Base-by-base conservation (phyloP, 768 basidiomycete species). In the Boletus vinaceobasis region DNA sequence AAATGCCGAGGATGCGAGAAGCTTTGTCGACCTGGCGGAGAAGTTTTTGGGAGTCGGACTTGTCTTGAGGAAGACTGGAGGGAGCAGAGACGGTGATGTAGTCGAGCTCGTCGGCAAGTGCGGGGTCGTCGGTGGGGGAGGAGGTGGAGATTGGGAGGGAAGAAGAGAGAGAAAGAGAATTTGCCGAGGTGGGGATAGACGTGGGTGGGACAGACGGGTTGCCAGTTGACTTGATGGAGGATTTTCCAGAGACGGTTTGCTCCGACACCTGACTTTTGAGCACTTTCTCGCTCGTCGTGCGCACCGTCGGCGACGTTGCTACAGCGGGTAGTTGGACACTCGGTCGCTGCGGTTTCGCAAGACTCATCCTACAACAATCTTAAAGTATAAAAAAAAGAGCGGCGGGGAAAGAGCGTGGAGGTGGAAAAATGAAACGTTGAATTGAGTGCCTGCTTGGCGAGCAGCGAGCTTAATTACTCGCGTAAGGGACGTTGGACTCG, bases 1-100 rank as follows among this genome's bases (percentile, higher is more conserved):
- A 74, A 62, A 91, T 85, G 59, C 88, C 90, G 40, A 91, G 81
- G 50, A 91, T 77, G 59, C 88, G 79, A 23, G 88, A 85, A 23
- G 90, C 87, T 73, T 91, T 91, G 72, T 90, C 87, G 27, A 77
- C 73, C 56, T 81, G 79, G 50, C 73, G 65, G 27, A 53, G 17
- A 51, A 71, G 64, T 52, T 74, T 66, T 57, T 75, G 66, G 48
- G 73, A 56, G 65, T 72, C 68, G 19, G 66, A 59, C 56, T 73
- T 69, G 33, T 57, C 52, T 19, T 48, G 11, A 2, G 43, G 44
- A 53, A 61, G 53, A 35, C 15, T 23, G 5, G 21, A 14, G 1
- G 66, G 70, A 32, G 67, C 60, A 35, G 61, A 60, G 57, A 84
- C 71, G 60, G 81, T 83, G 64, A 88, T 86, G 72, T 87, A 90